A percentile compares a stretch with the other conserved stretches of the same genome.
These are phyloP conservation scores for Tolypocladium paradoxum DNA, from an alignment of 2,329 filamentous ascomycete species.

Conservation along the genomic window DNA sequence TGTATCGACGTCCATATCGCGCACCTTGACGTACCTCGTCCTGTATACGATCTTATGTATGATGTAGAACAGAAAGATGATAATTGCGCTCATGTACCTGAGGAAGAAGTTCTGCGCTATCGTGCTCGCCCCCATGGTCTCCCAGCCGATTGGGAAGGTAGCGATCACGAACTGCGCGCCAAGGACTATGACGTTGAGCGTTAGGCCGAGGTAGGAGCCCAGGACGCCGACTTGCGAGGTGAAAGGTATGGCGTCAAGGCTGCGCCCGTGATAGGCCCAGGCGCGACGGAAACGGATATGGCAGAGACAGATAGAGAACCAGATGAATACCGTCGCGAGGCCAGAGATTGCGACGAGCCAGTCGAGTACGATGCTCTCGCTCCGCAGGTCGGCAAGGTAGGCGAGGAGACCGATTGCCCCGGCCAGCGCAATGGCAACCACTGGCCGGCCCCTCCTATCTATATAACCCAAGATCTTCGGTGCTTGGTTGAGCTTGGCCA, in stretches of 20 bases:
- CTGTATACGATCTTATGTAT: constrained; percentile 65
- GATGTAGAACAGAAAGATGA: constrained; percentile 59
- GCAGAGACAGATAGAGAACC: constrained; percentile 73
- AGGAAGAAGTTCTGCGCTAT: constrained; percentile 62
- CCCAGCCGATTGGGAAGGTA: constrained; percentile 59
- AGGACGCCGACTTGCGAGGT: constrained; percentile 64
- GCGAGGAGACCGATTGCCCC: constrained; percentile 61
- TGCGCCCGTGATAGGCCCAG: constrained; percentile 61
- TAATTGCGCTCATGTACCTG: constrained; percentile 58
- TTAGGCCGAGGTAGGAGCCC: constrained; percentile 72
- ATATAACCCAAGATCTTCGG: constrained; percentile 70
- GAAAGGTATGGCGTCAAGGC: constrained; percentile 69
- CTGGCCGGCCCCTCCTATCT: constrained; percentile 69
- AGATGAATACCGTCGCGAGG: constrained; percentile 66
- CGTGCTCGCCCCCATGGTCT: constrained; percentile 26
- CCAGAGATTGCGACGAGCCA: constrained; percentile 73
- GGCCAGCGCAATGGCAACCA: constrained; percentile 60
- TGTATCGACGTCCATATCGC: constrained; percentile 79
- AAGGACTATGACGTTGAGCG: constrained; percentile 65
- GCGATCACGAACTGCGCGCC: constrained; percentile 82
- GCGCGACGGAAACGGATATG: constrained; percentile 84
- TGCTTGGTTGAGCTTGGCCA: constrained; percentile 80
- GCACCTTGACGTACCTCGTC: constrained; percentile 54
- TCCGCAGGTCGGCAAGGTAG: constrained; percentile 55
- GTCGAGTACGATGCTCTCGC: constrained; percentile 54